Base-by-base conservation (phyloP, 2,329 filamentous ascomycete species). In the Monilinia polystroma region DNA sequence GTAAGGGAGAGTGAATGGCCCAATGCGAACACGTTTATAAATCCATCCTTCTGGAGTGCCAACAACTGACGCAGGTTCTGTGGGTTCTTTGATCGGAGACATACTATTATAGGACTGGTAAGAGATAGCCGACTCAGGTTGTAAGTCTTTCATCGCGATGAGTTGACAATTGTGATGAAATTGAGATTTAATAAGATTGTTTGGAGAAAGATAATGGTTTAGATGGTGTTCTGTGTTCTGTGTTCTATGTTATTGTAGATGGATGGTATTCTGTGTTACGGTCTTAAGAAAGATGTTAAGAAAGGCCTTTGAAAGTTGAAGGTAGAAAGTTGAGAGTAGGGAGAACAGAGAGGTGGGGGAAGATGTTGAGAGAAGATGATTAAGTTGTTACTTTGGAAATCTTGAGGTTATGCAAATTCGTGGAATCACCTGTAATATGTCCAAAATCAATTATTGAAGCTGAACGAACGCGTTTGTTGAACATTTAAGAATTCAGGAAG, bases 1-100 rank as follows among this genome's bases (percentile, higher is more conserved):
- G 82, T 86, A 90, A 0, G 82, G 82, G 7, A 89, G 67, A 71
- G 84, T 82, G 67, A 78, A 78, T 66, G 80, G 79, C 20, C 83
- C 82, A 65, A 65, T 20, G 14, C 54, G 53, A 18, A 52, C 2
- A 4, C 32, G 56, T 18, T 65, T 65, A 32, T 65, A 65, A 7
- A 65, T 51, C 63, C 63, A 65, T 65, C 63, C 63, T 52, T 53
- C 14, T 11, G 63, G 63, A 35, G 43, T 26, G n/a, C 29, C 35
- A 49, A 43, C 29, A 16, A 65, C 45, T 3, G 56, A 41, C 35
- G 29, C 6, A 6, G 57, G 43, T 18, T 41, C 18, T n/a, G 57
- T 41, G 32, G 26, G 10, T 26, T 51, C 38, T 11, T 32, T 65
- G n/a, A 26, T 20, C 18, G 35, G 53, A 18, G 23, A 26, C 23